phyloP scores from a whole-genome alignment of 257 asterid species.

The Lycium ferocissimum region DNA sequence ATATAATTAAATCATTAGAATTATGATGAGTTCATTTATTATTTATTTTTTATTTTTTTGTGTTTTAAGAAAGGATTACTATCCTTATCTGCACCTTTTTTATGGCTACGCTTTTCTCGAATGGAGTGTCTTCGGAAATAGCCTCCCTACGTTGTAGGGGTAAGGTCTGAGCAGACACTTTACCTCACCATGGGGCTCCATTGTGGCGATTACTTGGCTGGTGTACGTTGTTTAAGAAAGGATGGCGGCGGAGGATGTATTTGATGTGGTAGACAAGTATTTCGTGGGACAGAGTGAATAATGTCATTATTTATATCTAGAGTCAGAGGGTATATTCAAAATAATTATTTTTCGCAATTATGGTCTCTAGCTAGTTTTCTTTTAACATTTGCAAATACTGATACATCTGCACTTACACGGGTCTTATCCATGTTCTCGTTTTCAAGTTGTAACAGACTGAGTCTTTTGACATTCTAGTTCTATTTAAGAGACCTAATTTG shows the following conservation, averaged over 20 bases:
- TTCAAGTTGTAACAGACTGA: neutral
- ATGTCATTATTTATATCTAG: too few species aligned
- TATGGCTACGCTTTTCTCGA: too few species aligned
- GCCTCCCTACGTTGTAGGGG: too few species aligned
- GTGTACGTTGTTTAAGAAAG: neutral
- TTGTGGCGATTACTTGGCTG: too few species aligned
- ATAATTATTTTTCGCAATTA: neutral
- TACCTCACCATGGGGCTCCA: too few species aligned
- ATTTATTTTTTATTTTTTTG: neutral
- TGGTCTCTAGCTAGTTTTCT: neutral
- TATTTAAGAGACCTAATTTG: neutral
- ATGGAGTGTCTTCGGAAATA: too few species aligned
- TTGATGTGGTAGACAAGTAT: neutral
- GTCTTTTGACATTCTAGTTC: neutral
- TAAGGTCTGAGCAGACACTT: too few species aligned
- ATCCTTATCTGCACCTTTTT: too few species aligned
- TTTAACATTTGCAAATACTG: neutral
- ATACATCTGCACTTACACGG: neutral
- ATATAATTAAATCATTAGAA: too few species aligned
- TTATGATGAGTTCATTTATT: neutral
- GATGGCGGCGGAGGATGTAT: too few species aligned
- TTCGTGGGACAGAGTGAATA: neutral
- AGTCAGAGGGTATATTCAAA: neutral
- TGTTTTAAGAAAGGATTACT: neutral
- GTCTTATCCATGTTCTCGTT: neutral